Conservation (phyloP, 805 yeast species). For the Torulaspora microellipsoides region DNA sequence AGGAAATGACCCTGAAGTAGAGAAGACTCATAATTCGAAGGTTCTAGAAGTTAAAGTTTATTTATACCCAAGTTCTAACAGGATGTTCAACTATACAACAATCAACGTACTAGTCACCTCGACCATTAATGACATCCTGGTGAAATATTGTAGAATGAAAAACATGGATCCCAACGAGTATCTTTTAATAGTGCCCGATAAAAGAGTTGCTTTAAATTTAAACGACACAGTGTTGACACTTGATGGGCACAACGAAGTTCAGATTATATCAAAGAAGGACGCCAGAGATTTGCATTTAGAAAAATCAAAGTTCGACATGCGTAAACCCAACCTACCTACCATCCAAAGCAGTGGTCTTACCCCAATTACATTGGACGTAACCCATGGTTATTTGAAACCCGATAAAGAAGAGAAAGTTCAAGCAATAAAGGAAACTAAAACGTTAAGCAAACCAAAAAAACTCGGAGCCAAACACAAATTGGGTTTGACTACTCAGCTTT, state of each 20-base stretch:
- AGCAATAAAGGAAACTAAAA: slow-evolving; percentile 6
- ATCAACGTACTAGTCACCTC: slow-evolving; percentile 35
- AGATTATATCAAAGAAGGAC: slow-evolving; percentile 40
- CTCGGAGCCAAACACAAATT: slow-evolving; percentile 22
- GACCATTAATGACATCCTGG: slow-evolving; percentile 36
- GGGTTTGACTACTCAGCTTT: slow-evolving; percentile 18
- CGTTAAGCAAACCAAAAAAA: slow-evolving; percentile 14
- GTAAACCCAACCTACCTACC: slow-evolving; percentile 31
- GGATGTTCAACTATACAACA: slow-evolving; percentile 28
- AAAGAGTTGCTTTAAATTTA: slow-evolving; percentile 33
- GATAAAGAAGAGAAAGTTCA: slow-evolving; percentile 7
- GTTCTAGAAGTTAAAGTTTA: slow-evolving; percentile 31
- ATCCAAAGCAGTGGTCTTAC: slow-evolving; percentile 35
- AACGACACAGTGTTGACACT: slow-evolving; percentile 40
- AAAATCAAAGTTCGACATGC: slow-evolving; percentile 28
- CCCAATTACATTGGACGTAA: slow-evolving; percentile 31
- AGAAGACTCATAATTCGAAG: slow-evolving; percentile 26
- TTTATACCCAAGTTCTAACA: slow-evolving; percentile 33
- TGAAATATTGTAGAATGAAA: slow-evolving; percentile 35
- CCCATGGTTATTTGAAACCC: slow-evolving; percentile 21
- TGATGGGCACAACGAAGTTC: slow-evolving; percentile 40
- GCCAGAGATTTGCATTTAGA: slow-evolving; percentile 37
- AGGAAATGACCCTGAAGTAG: slow-evolving; percentile 19
- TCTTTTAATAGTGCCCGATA: slow-evolving; percentile 34
- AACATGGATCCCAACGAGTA: slow-evolving; percentile 36